Evolutionary conservation across 2,329 filamentous ascomycete genomes (phyloP).

Genomic region (Scortechinia acanthostroma): DNA sequence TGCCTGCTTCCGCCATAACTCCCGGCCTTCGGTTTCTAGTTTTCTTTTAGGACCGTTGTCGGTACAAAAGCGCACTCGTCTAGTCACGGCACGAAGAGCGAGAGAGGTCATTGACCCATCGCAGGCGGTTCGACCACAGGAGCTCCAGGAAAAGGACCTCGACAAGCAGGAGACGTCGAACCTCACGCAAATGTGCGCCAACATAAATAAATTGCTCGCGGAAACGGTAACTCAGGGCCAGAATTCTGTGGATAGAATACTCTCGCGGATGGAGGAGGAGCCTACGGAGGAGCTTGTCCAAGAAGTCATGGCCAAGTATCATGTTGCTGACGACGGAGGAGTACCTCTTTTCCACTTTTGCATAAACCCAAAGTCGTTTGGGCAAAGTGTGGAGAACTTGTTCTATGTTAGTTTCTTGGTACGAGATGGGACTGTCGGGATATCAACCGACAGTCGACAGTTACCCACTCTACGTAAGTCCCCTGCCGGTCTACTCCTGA

Average conservation of each 20-base stretch:
- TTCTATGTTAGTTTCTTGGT: conserved; percentile 65
- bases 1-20: conserved; percentile 49
- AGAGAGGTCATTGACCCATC: conserved; percentile 39
- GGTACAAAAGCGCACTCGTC: conserved; percentile 51
- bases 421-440: conserved; percentile 48
- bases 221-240: not conserved
- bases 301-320: conserved; percentile 10
- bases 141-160: conserved; percentile 45
- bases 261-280: conserved; percentile 12
- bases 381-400: conserved; percentile 62
- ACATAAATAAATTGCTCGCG: conserved; percentile 23
- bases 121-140: conserved; percentile 43
- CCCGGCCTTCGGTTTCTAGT: conserved; percentile 50
- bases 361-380: conserved; percentile 57
- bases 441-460: conserved; percentile 14
- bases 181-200: conserved; percentile 24
- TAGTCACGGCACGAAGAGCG: conserved; percentile 41
- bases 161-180: conserved; percentile 46
- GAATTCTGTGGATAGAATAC: not conserved
- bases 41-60: conserved; percentile 61
- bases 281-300: conserved; percentile 7
- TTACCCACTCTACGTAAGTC: not conserved
- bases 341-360: conserved; percentile 54
- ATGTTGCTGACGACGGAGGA: conserved; percentile 18
- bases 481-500: not conserved